A percentile compares a stretch with the other conserved stretches of the same genome.
Conservation (phyloP, 2,329 filamentous ascomycete species). For the Diaporthe nobilis region DNA sequence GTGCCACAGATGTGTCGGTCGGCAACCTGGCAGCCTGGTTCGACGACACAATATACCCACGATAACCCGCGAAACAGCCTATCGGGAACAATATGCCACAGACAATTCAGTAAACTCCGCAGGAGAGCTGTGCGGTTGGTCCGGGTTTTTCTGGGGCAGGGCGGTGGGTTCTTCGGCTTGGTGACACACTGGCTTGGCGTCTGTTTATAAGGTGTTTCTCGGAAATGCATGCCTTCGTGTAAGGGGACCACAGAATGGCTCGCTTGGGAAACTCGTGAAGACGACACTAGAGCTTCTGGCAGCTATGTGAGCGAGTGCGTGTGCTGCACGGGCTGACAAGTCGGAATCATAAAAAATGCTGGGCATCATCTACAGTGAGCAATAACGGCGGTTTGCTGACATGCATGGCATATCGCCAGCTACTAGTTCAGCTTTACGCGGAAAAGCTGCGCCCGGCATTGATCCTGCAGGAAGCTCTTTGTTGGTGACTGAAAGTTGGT, state of each 20-base stretch:
- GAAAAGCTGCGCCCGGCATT: constrained; percentile 28
- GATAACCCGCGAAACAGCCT: constrained; percentile 20
- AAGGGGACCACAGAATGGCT: neutral
- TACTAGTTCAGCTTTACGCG: constrained; percentile 8
- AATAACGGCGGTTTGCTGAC: constrained; percentile 17
- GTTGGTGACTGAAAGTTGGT: constrained; percentile 19
- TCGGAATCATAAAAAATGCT: constrained; percentile 13
- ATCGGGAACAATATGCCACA: constrained; percentile 6
- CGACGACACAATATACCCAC: constrained; percentile 29
- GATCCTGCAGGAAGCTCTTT: constrained; percentile 23
- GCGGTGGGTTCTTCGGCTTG: neutral
- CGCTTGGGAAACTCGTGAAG: neutral
- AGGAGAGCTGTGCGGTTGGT: neutral
- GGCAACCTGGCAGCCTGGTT: neutral
- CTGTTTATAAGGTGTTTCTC: neutral
- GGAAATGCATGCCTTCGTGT: neutral
- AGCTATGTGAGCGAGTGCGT: neutral
- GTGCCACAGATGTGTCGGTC: constrained; percentile 2
- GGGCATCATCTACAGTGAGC: constrained; percentile 22
- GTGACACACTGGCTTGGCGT: constrained; percentile 2
- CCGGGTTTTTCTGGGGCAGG: neutral
- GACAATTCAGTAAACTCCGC: neutral
- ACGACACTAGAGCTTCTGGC: neutral
- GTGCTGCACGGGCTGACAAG: constrained; percentile 8
- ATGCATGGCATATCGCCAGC: constrained; percentile 21